Percentiles rank a stretch among this genome's conserved stretches.
Evolutionary conservation across 371 early-diverging fungal species (phyloP).

Genomic region (Mortierella sp.): DNA sequence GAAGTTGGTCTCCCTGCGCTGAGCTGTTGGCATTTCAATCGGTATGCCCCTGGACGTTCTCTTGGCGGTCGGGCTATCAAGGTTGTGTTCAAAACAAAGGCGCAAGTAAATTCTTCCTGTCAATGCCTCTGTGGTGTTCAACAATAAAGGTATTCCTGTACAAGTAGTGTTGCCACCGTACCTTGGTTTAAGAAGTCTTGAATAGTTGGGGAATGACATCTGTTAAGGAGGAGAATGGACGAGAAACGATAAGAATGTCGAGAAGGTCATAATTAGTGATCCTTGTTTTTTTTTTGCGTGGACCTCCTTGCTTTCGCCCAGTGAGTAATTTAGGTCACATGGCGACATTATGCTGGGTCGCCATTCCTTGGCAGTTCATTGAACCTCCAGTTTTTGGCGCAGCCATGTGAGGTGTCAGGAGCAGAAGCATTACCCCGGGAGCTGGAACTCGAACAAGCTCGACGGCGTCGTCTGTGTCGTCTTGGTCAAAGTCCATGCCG

Average conservation of each 20-base stretch:
- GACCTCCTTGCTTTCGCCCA: neutral
- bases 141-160: neutral
- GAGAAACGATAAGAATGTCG: neutral
- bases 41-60: slow-evolving; percentile 31
- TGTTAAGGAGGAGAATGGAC: neutral
- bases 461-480: neutral
- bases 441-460: neutral
- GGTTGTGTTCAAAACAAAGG: neutral
- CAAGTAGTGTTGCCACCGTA: neutral
- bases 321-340: neutral
- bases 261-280: neutral
- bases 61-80: slow-evolving; percentile 14
- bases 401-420: neutral
- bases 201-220: neutral
- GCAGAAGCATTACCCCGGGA: neutral
- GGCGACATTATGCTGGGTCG: neutral
- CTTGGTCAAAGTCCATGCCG: neutral
- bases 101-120: neutral
- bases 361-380: neutral
- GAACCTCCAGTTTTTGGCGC: neutral
- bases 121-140: neutral
- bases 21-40: slow-evolving; percentile 34
- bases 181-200: slow-evolving; percentile 10
- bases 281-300: neutral
- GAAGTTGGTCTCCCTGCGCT: slow-evolving; percentile 21